Evolutionary conservation across 2,329 filamentous ascomycete genomes (phyloP).

Genomic region (Fusarium piperis): DNA sequence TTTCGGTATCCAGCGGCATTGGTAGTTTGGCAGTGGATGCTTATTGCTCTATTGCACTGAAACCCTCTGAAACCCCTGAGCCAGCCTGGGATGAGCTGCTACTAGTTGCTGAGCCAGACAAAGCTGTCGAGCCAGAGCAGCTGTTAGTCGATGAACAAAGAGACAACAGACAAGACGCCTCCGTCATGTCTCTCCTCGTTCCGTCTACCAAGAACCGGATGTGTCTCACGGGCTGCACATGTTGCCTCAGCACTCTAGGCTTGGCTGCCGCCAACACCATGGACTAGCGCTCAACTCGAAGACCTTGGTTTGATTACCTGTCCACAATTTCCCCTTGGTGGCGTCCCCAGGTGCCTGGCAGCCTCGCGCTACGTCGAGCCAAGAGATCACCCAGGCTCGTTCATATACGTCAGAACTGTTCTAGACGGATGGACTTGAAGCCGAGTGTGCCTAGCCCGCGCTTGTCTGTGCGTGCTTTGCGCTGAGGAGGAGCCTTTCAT

Average conservation of each 20-base stretch:
- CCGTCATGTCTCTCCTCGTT: not conserved
- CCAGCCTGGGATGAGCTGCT: not conserved
- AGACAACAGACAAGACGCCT: not conserved
- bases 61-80: not conserved
- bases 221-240: constrained; percentile 7
- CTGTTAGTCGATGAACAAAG: not conserved
- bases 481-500: not conserved
- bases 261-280: constrained; percentile 7
- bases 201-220: not conserved
- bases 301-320: constrained; percentile 39
- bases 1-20: not conserved
- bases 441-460: constrained; percentile 38
- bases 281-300: constrained; percentile 11
- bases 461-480: constrained; percentile 5
- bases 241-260: constrained; percentile 4
- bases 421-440: constrained; percentile 30
- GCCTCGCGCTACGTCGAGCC: constrained; percentile 35
- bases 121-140: not conserved
- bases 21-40: constrained; percentile 1
- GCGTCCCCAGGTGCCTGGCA: constrained; percentile 35
- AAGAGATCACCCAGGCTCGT: constrained; percentile 28
- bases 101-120: constrained; percentile 6
- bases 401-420: constrained; percentile 39
- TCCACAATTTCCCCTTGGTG: constrained; percentile 43
- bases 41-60: not conserved